These are phyloP conservation scores for Przewalskia tangutica DNA, from an alignment of 257 asterid genomes.

Conservation along the genomic window DNA sequence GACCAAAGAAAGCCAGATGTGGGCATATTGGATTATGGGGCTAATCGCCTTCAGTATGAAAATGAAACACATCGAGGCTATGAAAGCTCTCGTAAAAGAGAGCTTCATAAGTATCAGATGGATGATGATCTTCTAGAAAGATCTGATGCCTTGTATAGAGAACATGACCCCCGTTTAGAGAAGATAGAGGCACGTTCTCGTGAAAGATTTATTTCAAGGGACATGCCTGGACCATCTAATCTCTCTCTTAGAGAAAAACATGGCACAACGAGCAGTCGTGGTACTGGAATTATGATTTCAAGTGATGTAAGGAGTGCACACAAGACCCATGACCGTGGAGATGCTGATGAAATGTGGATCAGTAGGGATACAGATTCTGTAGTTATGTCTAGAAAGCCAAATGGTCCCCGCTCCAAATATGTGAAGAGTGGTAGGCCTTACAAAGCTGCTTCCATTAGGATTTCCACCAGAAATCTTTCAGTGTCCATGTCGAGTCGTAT, in stretches of 20 bases:
- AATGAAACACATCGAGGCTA: slow-evolving; percentile 16
- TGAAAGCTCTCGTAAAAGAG: slow-evolving; percentile 19
- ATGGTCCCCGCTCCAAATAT: slow-evolving; percentile 9
- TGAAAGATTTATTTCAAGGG: slow-evolving; percentile 18
- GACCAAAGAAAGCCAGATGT: slow-evolving; percentile 19
- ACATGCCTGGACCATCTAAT: slow-evolving; percentile 22
- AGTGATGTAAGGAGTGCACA: slow-evolving; percentile 33
- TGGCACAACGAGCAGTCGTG: slow-evolving; percentile 15
- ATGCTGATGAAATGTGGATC: slow-evolving; percentile 7
- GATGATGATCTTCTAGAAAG: slow-evolving; percentile 22
- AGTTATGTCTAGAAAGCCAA: slow-evolving; percentile 20
- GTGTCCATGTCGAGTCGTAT: slow-evolving; percentile 13
- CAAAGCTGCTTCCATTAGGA: slow-evolving; percentile 6
- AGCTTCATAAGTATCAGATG: slow-evolving; percentile 16
- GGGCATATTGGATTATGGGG: slow-evolving; percentile 22
- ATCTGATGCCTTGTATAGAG: slow-evolving; percentile 24
- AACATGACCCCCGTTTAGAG: slow-evolving; percentile 14
- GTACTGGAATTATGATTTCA: slow-evolving; percentile 24
- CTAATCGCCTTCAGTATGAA: slow-evolving; percentile 25
- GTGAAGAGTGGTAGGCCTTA: slow-evolving; percentile 20
- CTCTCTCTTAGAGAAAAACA: slow-evolving; percentile 19
- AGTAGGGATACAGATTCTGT: slow-evolving; percentile 19
- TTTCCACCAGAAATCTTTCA: slow-evolving; percentile 20
- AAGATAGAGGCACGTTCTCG: slow-evolving; percentile 20
- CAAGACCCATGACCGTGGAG: slow-evolving; percentile 22